Conservation (phyloP, 805 yeast species). For the Saccharomycopsis sp. region DNA sequence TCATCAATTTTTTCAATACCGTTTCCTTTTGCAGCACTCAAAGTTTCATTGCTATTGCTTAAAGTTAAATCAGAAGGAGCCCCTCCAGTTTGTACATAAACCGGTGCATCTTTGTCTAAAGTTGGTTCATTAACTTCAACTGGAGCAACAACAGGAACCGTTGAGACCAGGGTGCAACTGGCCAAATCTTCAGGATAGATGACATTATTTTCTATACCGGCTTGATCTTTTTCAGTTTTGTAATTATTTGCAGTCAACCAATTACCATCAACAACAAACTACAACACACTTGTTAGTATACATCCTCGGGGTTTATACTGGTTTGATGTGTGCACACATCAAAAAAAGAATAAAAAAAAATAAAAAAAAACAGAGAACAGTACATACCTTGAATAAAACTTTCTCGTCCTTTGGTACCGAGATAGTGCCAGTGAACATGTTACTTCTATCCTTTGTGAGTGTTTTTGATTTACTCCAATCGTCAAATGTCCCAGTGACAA, state of each 20-base stretch:
- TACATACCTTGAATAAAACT: constrained; percentile 35
- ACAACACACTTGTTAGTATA: background rate
- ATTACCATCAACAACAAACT: constrained; percentile 51
- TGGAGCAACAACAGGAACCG: no score
- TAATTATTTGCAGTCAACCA: constrained; percentile 38
- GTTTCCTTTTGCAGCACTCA: background rate
- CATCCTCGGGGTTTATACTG: background rate
- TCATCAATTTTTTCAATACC: background rate
- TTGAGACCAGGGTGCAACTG: no score
- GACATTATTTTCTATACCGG: constrained; percentile 46
- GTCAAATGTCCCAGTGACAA: constrained; percentile 57
- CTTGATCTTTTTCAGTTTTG: constrained; percentile 35
- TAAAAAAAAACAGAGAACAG: background rate
- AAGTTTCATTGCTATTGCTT: constrained; percentile 7
- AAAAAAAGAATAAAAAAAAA: background rate
- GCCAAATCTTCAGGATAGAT: constrained; percentile 35
- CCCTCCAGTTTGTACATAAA: background rate
- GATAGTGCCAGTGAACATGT: constrained; percentile 29
- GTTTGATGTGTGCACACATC: background rate
- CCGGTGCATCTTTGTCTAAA: no score
- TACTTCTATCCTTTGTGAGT: constrained; percentile 35
- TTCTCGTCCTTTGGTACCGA: constrained; percentile 24
- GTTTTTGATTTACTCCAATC: constrained; percentile 47
- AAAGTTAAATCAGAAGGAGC: constrained; percentile 4
- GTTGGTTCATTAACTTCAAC: no score